Conservation (phyloP, 352 stramenopile species). For the Globisporangium abappressorium region DNA sequence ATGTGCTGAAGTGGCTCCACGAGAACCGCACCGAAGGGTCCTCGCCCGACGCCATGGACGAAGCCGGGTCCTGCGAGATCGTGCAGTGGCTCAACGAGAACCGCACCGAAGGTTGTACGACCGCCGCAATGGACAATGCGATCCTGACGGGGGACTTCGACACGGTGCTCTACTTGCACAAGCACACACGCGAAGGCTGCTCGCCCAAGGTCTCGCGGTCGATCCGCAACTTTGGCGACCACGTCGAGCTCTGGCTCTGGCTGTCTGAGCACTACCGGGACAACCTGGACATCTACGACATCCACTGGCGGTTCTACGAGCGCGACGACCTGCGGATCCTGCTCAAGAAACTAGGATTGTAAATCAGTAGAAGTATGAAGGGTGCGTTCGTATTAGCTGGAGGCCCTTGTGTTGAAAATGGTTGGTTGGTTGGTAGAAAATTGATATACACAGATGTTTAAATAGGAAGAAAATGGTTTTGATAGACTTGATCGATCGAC, state of each 20-base stretch:
- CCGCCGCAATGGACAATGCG: constrained; percentile 10
- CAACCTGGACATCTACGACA: constrained; percentile 7
- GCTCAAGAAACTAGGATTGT: constrained; percentile 10
- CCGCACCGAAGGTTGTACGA: not conserved
- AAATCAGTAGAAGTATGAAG: not conserved
- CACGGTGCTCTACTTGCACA: constrained; percentile 5
- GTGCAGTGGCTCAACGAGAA: constrained; percentile 1
- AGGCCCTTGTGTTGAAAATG: too few species aligned
- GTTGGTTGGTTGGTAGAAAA: not conserved
- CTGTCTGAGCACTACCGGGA: constrained; percentile 8
- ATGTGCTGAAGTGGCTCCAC: not conserved
- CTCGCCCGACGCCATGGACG: not conserved
- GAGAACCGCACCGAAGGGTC: not conserved
- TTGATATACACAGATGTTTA: not conserved
- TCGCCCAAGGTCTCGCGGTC: constrained; percentile 10
- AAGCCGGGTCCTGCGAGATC: not conserved
- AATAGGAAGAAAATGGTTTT: not conserved
- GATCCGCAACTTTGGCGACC: constrained; percentile 13
- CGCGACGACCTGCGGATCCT: constrained; percentile 6
- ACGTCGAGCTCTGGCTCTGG: constrained; percentile 10
- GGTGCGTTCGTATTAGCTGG: not conserved
- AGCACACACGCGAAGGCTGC: not conserved
- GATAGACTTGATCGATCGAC: too few species aligned
- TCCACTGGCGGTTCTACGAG: constrained; percentile 13
- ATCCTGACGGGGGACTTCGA: constrained; percentile 3